Conservation (phyloP, 495 filamentous ascomycete genomes). For the Aspergillus olivimuriae region DNA sequence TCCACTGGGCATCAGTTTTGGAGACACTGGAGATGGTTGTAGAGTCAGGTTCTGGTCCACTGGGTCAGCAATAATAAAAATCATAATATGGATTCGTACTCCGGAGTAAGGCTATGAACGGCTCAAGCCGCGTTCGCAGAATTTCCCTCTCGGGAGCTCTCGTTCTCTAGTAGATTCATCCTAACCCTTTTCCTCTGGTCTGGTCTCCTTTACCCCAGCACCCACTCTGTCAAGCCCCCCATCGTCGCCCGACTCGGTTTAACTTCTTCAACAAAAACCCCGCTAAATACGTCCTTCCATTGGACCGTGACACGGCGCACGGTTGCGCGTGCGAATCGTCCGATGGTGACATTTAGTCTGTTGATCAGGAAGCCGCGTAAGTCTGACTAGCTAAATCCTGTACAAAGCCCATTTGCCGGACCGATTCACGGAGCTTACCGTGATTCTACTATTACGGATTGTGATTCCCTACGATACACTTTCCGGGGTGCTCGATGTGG, state of each 20-base stretch:
- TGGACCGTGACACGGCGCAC: constrained; percentile 5
- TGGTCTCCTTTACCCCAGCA: not conserved
- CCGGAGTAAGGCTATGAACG: constrained; percentile 14
- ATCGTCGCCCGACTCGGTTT: not conserved
- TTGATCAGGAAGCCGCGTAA: constrained; percentile 24
- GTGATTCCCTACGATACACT: too few relatives aligned
- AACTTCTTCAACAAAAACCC: not conserved
- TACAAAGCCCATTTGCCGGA: constrained; percentile 8
- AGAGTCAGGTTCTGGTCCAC: not conserved
- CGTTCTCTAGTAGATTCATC: too few relatives aligned
- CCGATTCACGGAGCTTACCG: not conserved
- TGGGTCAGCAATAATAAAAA: not conserved
- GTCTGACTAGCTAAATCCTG: constrained; percentile 12
- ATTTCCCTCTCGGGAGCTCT: constrained; percentile 8
- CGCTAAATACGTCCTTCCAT: not conserved
- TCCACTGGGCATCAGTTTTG: constrained; percentile 1
- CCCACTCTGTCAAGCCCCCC: not conserved
- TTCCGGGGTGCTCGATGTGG: too few relatives aligned
- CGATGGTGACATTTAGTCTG: constrained; percentile 14
- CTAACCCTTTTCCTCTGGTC: not conserved
- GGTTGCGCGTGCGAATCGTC: constrained; percentile 10
- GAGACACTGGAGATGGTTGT: constrained; percentile 4
- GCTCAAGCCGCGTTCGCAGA: constrained; percentile 4
- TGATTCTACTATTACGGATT: too few relatives aligned
- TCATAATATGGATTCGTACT: too few relatives aligned